phyloP scores from a whole-genome alignment of 75 land plant species.

The Isoetes taiwanensis region DNA sequence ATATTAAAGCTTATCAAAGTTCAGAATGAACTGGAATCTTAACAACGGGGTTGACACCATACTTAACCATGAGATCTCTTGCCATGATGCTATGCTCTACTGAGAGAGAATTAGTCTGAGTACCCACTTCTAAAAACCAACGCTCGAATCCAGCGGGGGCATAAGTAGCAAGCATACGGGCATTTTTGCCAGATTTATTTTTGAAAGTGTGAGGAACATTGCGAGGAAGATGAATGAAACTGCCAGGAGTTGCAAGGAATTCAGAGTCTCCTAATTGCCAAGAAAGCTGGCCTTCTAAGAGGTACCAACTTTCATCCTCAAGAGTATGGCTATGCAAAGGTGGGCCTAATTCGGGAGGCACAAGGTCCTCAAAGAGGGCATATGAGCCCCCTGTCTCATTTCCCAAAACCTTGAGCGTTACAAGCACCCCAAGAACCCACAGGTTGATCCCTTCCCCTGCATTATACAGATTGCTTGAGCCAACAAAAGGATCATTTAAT shows the following conservation, averaged over 20 bases:
- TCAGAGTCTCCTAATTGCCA: slow-evolving; percentile 10
- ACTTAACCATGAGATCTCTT: too few species aligned
- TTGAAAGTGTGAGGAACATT: slow-evolving; percentile 4
- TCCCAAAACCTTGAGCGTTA: slow-evolving; percentile 12
- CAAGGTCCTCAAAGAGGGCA: slow-evolving; percentile 4
- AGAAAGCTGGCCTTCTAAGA: slow-evolving; percentile 10
- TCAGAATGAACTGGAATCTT: too few species aligned
- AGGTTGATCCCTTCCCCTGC: slow-evolving; percentile 12
- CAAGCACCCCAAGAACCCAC: slow-evolving; percentile 15
- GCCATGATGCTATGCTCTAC: too few species aligned
- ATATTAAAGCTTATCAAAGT: too few species aligned
- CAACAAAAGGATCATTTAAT: too few species aligned
- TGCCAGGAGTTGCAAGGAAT: slow-evolving; percentile 6
- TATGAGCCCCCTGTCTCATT: slow-evolving; percentile 14
- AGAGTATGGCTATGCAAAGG: slow-evolving; percentile 9
- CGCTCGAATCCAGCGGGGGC: slow-evolving; percentile 12
- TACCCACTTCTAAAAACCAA: slow-evolving; percentile 9
- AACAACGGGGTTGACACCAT: too few species aligned
- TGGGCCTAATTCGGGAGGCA: slow-evolving; percentile 5
- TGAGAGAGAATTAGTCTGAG: too few species aligned
- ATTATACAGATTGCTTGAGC: too few species aligned
- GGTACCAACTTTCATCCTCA: slow-evolving; percentile 14
- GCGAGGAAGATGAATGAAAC: slow-evolving; percentile 12
- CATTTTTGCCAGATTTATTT: slow-evolving; percentile 11
- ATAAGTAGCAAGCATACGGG: slow-evolving; percentile 8